These are phyloP conservation scores for Ceriops decandra DNA, from an alignment of 345 rosid genomes.

Conservation along the genomic window DNA sequence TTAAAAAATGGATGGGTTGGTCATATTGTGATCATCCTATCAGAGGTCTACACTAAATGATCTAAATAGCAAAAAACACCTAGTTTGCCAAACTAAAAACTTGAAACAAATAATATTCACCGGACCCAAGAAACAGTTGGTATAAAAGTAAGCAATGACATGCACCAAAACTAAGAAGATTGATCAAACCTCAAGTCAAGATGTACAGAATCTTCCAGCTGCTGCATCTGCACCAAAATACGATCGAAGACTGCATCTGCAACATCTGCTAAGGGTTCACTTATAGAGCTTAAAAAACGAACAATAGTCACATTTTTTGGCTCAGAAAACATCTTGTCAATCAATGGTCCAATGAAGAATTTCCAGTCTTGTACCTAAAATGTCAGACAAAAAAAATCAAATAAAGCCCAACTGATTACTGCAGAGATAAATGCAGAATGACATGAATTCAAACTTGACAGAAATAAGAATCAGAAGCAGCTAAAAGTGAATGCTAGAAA, in stretches of 20 bases:
- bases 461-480: neutral
- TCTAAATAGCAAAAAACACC: too few species aligned
- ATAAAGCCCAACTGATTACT: constrained; percentile 13
- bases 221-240: constrained; percentile 54
- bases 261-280: constrained; percentile 57
- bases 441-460: constrained; percentile 1
- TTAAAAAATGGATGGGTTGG: too few species aligned
- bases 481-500: neutral
- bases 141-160: neutral
- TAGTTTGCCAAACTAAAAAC: too few species aligned
- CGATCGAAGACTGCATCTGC: constrained; percentile 53
- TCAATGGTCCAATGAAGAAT: constrained; percentile 51
- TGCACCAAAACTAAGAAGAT: neutral
- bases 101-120: too few species aligned
- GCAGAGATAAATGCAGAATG: neutral
- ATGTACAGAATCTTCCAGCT: constrained; percentile 52
- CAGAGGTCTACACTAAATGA: too few species aligned
- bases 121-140: neutral
- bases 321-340: constrained; percentile 82
- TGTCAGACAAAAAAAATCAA: constrained; percentile 8
- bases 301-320: constrained; percentile 81
- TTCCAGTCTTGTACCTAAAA: constrained; percentile 75
- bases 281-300: constrained; percentile 67
- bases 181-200: neutral
- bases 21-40: too few species aligned